Conservation (phyloP, 116 monocot genomes). For the Phalaenopsis hybrid region DNA sequence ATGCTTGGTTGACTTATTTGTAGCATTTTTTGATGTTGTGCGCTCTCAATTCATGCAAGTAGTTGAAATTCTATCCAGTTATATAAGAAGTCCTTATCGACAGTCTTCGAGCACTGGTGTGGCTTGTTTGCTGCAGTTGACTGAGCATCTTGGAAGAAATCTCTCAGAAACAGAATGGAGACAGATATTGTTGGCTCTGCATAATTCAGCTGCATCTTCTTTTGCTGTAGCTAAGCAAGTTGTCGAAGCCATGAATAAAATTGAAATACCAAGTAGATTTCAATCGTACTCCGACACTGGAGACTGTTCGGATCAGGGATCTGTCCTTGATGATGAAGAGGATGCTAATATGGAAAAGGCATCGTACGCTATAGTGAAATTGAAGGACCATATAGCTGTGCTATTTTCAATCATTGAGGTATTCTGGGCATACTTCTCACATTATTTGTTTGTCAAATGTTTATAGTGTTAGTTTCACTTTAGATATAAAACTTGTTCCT, state of each 20-base stretch:
- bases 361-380: constrained; percentile 60
- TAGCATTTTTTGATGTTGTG: constrained; percentile 55
- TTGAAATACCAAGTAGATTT: constrained; percentile 60
- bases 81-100: constrained; percentile 63
- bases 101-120: constrained; percentile 57
- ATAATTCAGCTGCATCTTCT: constrained; percentile 36
- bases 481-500: neutral
- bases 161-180: constrained; percentile 74
- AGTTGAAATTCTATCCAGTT: constrained; percentile 43
- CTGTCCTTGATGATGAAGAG: constrained; percentile 47
- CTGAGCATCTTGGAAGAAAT: constrained; percentile 33
- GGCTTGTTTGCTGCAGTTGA: constrained; percentile 48
- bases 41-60: constrained; percentile 45
- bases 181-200: constrained; percentile 45
- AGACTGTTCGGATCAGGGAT: constrained; percentile 61
- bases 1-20: constrained; percentile 66
- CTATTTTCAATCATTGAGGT: constrained; percentile 78
- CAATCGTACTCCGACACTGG: constrained; percentile 59
- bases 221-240: constrained; percentile 49
- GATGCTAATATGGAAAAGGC: constrained; percentile 78
- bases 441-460: neutral
- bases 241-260: constrained; percentile 44
- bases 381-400: constrained; percentile 80
- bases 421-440: neutral
- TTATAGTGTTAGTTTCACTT: neutral